Evolutionary conservation across 2,329 filamentous ascomycete genomes (phyloP).

Genomic region (Simplicillium aogashimaense): DNA sequence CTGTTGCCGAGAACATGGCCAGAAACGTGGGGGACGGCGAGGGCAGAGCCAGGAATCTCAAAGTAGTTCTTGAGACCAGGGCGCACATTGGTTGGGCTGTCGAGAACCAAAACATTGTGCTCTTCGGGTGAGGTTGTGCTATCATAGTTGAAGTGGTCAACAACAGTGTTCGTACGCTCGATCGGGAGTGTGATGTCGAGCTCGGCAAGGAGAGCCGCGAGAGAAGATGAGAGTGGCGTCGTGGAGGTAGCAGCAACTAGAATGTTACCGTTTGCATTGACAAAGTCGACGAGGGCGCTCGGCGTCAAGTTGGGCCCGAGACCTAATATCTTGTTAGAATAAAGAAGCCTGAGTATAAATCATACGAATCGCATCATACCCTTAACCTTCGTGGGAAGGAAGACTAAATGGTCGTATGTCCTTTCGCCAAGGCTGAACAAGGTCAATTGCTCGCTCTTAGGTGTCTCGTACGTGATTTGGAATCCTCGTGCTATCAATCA

Average conservation of each 20-base stretch:
- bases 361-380: conserved; percentile 35
- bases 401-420: conserved; percentile 80
- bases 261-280: conserved; percentile 87
- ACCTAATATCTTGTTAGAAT: conserved; percentile 36
- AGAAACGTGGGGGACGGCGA: conserved; percentile 75
- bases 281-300: conserved; percentile 77
- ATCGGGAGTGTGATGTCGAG: conserved; percentile 80
- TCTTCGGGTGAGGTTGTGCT: conserved; percentile 62
- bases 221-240: conserved; percentile 56
- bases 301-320: conserved; percentile 84
- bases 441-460: conserved; percentile 66
- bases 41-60: conserved; percentile 36
- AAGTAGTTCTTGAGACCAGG: conserved; percentile 72
- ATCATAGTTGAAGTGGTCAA: conserved; percentile 97
- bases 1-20: conserved; percentile 75
- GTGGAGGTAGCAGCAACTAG: conserved; percentile 73
- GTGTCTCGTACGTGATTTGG: conserved; percentile 69
- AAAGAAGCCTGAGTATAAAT: neutral
- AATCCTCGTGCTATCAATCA: conserved; percentile 64
- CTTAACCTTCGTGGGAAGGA: conserved; percentile 86
- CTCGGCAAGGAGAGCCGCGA: conserved; percentile 74
- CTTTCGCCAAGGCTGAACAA: conserved; percentile 82
- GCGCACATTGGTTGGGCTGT: conserved; percentile 55
- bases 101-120: conserved; percentile 80
- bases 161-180: conserved; percentile 74